Evolutionary conservation across 2,329 filamentous ascomycete genomes (phyloP).

Genomic region (Trichoderma hamatum): DNA sequence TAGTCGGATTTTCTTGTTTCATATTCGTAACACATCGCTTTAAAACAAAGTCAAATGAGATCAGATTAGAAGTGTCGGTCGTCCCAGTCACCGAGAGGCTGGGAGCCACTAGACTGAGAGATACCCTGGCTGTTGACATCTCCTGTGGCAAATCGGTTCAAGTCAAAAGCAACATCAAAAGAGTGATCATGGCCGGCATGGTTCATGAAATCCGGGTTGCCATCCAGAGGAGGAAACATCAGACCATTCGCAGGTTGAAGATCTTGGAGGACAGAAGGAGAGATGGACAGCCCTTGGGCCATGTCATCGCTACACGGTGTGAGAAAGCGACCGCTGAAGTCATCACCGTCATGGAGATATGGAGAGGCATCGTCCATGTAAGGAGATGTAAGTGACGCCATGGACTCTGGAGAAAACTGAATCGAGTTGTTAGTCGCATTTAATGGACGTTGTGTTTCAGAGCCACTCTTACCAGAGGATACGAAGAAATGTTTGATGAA

Average conservation of each 20-base stretch:
- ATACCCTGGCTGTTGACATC: conserved; percentile 36
- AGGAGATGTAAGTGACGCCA: conserved; percentile 36
- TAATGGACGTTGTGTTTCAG: not conserved
- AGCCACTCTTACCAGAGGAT: not conserved
- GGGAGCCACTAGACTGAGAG: conserved; percentile 33
- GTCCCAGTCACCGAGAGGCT: conserved; percentile 39
- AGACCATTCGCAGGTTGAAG: conserved; percentile 22
- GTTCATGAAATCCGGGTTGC: conserved; percentile 36
- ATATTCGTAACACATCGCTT: not conserved
- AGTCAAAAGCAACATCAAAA: conserved; percentile 45
- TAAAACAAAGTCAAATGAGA: not conserved
- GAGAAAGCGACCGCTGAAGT: conserved; percentile 48
- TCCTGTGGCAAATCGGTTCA: conserved; percentile 42
- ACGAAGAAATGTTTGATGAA: conserved; percentile 25
- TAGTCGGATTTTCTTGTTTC: not conserved
- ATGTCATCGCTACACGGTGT: conserved; percentile 60
- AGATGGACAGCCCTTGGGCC: conserved; percentile 35
- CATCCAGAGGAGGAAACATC: conserved; percentile 30
- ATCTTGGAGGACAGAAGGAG: conserved; percentile 38
- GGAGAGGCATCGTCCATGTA: conserved; percentile 43
- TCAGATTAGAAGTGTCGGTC: conserved; percentile 29
- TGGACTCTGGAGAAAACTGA: conserved; percentile 46
- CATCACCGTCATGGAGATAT: conserved; percentile 43
- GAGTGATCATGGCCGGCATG: conserved; percentile 38
- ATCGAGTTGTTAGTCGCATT: conserved; percentile 32